A percentile compares a stretch with the other conserved stretches of the same genome.
Conservation (phyloP, 2,329 filamentous ascomycete species). For the Aspergillus costaricaensis region DNA sequence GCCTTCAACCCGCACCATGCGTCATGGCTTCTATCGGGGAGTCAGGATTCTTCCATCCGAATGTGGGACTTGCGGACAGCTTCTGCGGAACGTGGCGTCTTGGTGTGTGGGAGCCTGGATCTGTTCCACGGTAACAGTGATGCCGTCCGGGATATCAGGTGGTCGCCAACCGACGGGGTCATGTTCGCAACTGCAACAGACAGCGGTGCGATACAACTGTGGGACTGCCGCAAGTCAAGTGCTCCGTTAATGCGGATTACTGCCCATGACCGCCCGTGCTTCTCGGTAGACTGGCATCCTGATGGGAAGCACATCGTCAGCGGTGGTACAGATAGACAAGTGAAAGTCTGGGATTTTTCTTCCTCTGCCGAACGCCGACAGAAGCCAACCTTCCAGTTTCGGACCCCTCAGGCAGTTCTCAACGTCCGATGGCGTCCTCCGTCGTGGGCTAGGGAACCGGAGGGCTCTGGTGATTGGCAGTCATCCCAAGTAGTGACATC, state of each 20-base stretch:
- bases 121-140: conserved; percentile 60
- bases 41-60: conserved; percentile 64
- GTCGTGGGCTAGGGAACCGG: conserved; percentile 55
- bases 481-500: conserved; percentile 64
- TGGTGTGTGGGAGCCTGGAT: conserved; percentile 57
- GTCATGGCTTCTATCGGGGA: conserved; percentile 62
- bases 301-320: conserved; percentile 66
- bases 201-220: conserved; percentile 63
- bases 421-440: conserved; percentile 65
- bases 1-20: conserved; percentile 66
- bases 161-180: conserved; percentile 64
- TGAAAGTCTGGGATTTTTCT: conserved; percentile 67
- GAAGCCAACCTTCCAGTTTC: conserved; percentile 60
- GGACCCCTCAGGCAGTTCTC: conserved; percentile 62
- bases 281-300: conserved; percentile 67
- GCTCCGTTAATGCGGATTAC: conserved; percentile 61
- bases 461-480: conserved; percentile 57
- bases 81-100: conserved; percentile 49
- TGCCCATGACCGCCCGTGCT: conserved; percentile 63
- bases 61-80: conserved; percentile 65
- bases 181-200: conserved; percentile 67
- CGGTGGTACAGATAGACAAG: conserved; percentile 62
- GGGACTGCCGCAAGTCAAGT: conserved; percentile 62
- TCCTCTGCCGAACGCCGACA: conserved; percentile 57
- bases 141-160: conserved; percentile 64